Evolutionary conservation across 2,329 filamentous ascomycete genomes (phyloP).

Genomic region (Aplosporella prunicola): DNA sequence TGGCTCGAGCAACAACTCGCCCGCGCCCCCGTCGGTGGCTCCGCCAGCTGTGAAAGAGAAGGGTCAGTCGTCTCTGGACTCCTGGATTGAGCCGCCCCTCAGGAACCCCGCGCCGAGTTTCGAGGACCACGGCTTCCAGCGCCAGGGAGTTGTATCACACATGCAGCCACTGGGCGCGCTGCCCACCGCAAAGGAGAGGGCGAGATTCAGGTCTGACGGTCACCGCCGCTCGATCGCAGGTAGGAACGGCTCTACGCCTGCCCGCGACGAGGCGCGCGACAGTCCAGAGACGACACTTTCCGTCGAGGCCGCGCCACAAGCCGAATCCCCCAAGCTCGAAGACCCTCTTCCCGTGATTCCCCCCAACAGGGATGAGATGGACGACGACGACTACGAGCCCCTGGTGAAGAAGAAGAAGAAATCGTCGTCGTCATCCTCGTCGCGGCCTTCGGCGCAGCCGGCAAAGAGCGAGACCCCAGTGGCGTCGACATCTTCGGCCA

Average conservation of each 20-base stretch:
- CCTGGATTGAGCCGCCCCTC: constrained; percentile 50
- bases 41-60: constrained; percentile 22
- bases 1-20: constrained; percentile 20
- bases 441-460: too few relatives aligned
- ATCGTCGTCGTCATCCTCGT: too few relatives aligned
- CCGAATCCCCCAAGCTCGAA: constrained; percentile 26
- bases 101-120: constrained; percentile 56
- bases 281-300: constrained; percentile 38
- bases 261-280: constrained; percentile 32
- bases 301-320: constrained; percentile 25
- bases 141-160: constrained; percentile 67
- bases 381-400: constrained; percentile 38
- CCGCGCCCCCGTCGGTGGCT: constrained; percentile 15
- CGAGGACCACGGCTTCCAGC: constrained; percentile 64
- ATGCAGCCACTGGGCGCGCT: constrained; percentile 74
- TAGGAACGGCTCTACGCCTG: constrained; percentile 31
- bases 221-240: constrained; percentile 32
- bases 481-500: constrained; percentile 1
- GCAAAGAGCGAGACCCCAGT: constrained; percentile 8
- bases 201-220: constrained; percentile 39
- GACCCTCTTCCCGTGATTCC: constrained; percentile 23
- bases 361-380: constrained; percentile 33
- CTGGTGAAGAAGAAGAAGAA: constrained; percentile 24
- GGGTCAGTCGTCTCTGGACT: constrained; percentile 31
- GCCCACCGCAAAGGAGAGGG: constrained; percentile 54